Base-by-base conservation (phyloP, 1,284 basidiomycete genomes). In the Sanghuangporus weigelae region DNA sequence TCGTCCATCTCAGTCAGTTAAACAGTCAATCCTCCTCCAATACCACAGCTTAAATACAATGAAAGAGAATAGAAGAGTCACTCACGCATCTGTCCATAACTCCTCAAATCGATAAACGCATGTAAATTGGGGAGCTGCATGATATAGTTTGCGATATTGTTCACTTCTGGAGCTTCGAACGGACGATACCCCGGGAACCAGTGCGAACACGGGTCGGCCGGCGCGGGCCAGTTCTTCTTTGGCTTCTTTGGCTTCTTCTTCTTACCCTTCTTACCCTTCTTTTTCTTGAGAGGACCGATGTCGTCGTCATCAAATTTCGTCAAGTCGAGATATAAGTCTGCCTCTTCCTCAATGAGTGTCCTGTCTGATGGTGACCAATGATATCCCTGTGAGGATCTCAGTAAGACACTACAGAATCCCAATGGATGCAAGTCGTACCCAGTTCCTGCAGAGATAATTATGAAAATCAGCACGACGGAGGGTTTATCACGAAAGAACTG, bases 11-110 rank as follows among this genome's bases (percentile, higher is more conserved):
- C 49, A 60, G 7, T 55, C 19, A 59, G 10, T 48, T 19, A 26
- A 54, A 40, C 23, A 10, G 60, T 14, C 31, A 50, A 21, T 31
- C 26, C 26, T 31, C 3, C 3, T 31, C 26, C 2, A 31, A 31
- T 4, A 31, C 26, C 26, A 31, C 54, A 8, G 44, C 55, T 16
- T 31, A 57, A 59, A 21, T 6, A 46, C 12, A 53, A 36, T 61
- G 42, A 46, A 16, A 46, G 51, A 11, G 23, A 35, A 55, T 19
- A 39, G n/a, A 50, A 62, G n/a, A n/a, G 55, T 2, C 11, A 80
- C 87, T 66, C 69, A 93, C 91, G 72, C 79, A 92, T 86, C 73
- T 96, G 92, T 0, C 92, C 92, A 71, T 94, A 95, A 68, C 84
- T 89, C 68, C 94, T 82, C 63, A 95, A 71, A 73, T 95, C 92